phyloP scores from a whole-genome alignment of 441 rosid species.

The Pelargonium citronellum region DNA sequence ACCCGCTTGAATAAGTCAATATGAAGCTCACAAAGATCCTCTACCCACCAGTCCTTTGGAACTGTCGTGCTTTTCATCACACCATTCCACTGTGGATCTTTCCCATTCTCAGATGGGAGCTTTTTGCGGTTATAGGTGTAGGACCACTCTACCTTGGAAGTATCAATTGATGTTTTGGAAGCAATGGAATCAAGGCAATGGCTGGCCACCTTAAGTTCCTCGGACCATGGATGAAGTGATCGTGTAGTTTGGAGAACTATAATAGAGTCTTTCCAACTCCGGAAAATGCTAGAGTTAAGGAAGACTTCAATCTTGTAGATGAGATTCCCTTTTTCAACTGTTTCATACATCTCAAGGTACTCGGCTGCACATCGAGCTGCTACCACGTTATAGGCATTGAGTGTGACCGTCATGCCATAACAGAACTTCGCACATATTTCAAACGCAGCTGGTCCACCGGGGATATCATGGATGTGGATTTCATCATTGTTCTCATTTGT shows the following conservation, averaged over 20 bases:
- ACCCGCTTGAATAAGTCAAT: slow-evolving; percentile 67
- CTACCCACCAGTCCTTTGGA: slow-evolving; percentile 98
- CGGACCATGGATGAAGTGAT: slow-evolving; percentile 78
- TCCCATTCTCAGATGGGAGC: slow-evolving; percentile 34
- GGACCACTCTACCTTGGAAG: slow-evolving; percentile 73
- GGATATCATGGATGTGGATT: slow-evolving; percentile 53
- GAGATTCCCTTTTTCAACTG: slow-evolving; percentile 70
- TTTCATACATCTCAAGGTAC: slow-evolving; percentile 91
- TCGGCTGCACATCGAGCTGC: slow-evolving; percentile 90
- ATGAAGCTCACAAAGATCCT: slow-evolving; percentile 82
- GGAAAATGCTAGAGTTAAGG: slow-evolving; percentile 73
- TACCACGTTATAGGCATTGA: slow-evolving; percentile 76
- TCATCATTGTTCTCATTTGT: slow-evolving; percentile 55
- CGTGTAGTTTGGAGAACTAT: slow-evolving; percentile 81
- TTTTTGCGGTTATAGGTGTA: slow-evolving; percentile 76
- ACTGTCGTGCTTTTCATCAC: slow-evolving; percentile 24
- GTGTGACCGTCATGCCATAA: slow-evolving; percentile 83
- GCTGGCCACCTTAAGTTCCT: slow-evolving; percentile 73
- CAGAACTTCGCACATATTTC: slow-evolving; percentile 96
- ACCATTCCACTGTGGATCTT: slow-evolving; percentile 39
- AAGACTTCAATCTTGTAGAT: slow-evolving; percentile 81
- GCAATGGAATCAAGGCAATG: slow-evolving; percentile 85
- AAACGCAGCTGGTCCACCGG: slow-evolving; percentile 85
- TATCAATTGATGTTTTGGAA: slow-evolving; percentile 69
- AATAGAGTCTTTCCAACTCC: slow-evolving; percentile 95